Evolutionary conservation across 345 rosid species (phyloP).

Genomic region (Mangifera indica): DNA sequence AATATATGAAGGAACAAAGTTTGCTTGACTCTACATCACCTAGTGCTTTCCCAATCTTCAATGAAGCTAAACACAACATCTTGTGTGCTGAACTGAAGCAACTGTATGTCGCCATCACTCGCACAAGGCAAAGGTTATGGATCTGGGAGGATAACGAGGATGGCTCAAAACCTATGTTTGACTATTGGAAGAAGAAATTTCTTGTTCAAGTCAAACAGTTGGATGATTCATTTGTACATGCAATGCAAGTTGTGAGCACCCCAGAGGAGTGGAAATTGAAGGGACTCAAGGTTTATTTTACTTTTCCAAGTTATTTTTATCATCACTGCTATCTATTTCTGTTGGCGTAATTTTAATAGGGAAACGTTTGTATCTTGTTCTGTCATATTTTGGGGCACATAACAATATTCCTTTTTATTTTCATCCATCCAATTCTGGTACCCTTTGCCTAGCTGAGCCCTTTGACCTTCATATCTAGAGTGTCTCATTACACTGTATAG

Average conservation of each 20-base stretch:
- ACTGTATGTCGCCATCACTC: slow-evolving; percentile 53
- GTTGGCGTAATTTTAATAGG: neutral
- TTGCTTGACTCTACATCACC: slow-evolving; percentile 23
- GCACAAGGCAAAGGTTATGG: slow-evolving; percentile 55
- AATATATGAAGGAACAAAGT: slow-evolving; percentile 36
- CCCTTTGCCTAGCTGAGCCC: neutral
- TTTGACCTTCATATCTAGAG: neutral
- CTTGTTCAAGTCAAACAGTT: slow-evolving; percentile 37
- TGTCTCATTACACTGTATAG: neutral
- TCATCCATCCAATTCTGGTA: neutral
- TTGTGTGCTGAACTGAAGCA: slow-evolving; percentile 54
- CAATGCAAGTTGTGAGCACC: slow-evolving; percentile 47
- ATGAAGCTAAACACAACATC: slow-evolving; percentile 35
- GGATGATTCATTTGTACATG: slow-evolving; percentile 38
- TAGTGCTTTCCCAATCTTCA: slow-evolving; percentile 32
- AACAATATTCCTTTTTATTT: neutral
- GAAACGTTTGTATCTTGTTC: neutral
- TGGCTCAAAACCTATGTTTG: slow-evolving; percentile 36
- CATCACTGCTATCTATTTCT: neutral
- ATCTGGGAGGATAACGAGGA: slow-evolving; percentile 46
- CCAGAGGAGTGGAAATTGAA: slow-evolving; percentile 46
- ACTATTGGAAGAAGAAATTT: slow-evolving; percentile 34
- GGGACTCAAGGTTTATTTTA: slow-evolving; percentile 39
- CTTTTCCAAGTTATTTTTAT: neutral
- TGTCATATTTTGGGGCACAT: neutral